Percentiles rank a stretch among this genome's conserved stretches.
Conservation (phyloP, 2,329 filamentous ascomycete species). For the Hypoxylon sp. region DNA sequence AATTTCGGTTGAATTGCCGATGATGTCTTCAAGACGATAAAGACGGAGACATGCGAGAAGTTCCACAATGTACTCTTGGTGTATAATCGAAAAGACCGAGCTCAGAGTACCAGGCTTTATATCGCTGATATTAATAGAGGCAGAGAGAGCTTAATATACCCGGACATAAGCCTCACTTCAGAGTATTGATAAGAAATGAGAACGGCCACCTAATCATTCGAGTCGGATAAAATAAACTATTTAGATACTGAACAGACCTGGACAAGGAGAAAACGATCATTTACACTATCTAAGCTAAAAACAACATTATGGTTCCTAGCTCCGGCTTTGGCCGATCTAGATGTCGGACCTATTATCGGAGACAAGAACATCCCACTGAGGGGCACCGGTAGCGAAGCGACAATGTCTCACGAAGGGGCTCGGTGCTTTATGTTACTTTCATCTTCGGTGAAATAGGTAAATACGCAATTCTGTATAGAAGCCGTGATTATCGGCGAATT, state of each 20-base stretch:
- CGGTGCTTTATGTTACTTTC: not conserved
- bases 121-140: not conserved
- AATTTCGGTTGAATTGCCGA: too few relatives aligned
- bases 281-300: not conserved
- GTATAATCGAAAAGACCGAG: too few relatives aligned
- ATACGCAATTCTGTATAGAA: not conserved
- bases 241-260: not conserved
- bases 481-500: not conserved
- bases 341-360: constrained; percentile 36
- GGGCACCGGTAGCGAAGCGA: constrained; percentile 22
- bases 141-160: not conserved
- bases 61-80: too few relatives aligned
- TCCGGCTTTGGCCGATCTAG: constrained; percentile 12
- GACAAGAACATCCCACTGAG: constrained; percentile 22
- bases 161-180: too few relatives aligned
- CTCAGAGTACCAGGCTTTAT: too few relatives aligned
- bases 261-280: not conserved
- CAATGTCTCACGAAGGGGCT: not conserved
- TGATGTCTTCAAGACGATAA: too few relatives aligned
- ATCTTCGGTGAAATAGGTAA: not conserved
- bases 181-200: not conserved
- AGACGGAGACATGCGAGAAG: too few relatives aligned
- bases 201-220: not conserved
- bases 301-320: not conserved
- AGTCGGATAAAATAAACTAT: not conserved